These are phyloP conservation scores for Mucor saturninus DNA, from an alignment of 371 early-diverging fungal species.

Conservation along the genomic window DNA sequence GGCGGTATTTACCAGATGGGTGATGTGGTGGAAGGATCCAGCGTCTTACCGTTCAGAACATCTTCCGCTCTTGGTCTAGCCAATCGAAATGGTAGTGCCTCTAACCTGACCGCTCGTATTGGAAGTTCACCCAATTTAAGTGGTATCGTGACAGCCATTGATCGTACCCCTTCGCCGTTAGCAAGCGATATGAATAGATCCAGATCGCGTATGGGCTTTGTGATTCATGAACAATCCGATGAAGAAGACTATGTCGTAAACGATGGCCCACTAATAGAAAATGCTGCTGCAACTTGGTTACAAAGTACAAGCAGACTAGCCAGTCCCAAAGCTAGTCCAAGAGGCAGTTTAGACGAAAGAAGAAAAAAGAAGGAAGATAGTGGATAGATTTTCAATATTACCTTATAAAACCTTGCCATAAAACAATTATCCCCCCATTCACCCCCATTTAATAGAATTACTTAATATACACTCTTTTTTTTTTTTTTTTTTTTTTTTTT, in stretches of 20 bases:
- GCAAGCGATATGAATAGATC: slow-evolving; percentile 19
- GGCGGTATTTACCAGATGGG: slow-evolving; percentile 9
- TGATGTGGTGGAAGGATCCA: slow-evolving; percentile 29
- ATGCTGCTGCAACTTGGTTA: slow-evolving; percentile 24
- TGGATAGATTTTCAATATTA: not conserved
- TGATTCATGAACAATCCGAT: slow-evolving; percentile 36
- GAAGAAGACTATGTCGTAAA: slow-evolving; percentile 34
- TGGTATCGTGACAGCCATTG: slow-evolving; percentile 4
- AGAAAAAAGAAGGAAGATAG: slow-evolving; percentile 24
- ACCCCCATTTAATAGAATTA: no score
- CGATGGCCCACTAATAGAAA: slow-evolving; percentile 23
- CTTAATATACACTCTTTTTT: no score
- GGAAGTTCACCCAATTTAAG: slow-evolving; percentile 37
- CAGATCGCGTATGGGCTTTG: slow-evolving; percentile 33
- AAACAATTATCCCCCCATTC: no score
- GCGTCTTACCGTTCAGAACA: slow-evolving; percentile 33
- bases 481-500: no score
- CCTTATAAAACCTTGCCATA: no score
- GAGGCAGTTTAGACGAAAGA: slow-evolving; percentile 37
- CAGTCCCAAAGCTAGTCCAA: slow-evolving; percentile 29
- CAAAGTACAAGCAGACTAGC: slow-evolving; percentile 15
- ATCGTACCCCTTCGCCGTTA: slow-evolving; percentile 27
- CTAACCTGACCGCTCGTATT: slow-evolving; percentile 32
- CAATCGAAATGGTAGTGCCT: slow-evolving; percentile 30
- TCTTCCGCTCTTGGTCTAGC: slow-evolving; percentile 34